Evolutionary conservation across 352 stramenopile genomes (phyloP), one percentile per base, ranked within the genome.

Genomic region (Phytophthora aleatoria): DNA sequence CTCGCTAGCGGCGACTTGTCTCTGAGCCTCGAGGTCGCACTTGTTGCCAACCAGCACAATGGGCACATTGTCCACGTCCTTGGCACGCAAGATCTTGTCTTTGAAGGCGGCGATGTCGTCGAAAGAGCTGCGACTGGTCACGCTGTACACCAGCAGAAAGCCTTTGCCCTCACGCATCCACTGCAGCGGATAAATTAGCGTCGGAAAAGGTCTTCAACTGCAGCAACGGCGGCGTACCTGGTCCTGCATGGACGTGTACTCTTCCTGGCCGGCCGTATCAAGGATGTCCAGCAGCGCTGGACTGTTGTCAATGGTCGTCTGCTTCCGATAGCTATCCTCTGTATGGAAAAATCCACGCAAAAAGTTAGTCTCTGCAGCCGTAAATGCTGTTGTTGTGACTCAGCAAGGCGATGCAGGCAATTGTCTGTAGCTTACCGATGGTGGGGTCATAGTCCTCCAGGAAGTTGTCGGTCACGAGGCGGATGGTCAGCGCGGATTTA

Each of bases 271-370:
- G 24, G 91, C 91, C 48, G 91, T 97, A 87, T 97, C 91, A 33
- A 97, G 75, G 55, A 97, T 96, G 49, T 97, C 89, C 38, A 97
- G 75, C 62, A 95, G 69, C 56, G 88, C 87, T 48, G 85, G 81
- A 50, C 83, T 77, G 51, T 84, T 80, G 69, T 97, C 91, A 26
- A 97, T 92, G 30, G 84, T 87, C 30, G 92, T 88, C 65, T 94
- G 90, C 76, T 96, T 97, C 51, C 89, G 78, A 75, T 97, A 97
- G 71, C 90, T 96, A 71, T 97, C 91, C 85, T 97, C 91, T 95
- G 52, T 61, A 54, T 33, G 20, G 30, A 8, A 12, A 16, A 12
- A 3, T 5, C 41, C 30, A 35, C n/a, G 11, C 11, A 11, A 35
- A 7, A 30, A 12, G 13, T 52, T 35, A 50, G 43, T 4, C 5